Evolutionary conservation across 192 early-diverging fungal genomes (phyloP).

Genomic region (Coemansia sp.): DNA sequence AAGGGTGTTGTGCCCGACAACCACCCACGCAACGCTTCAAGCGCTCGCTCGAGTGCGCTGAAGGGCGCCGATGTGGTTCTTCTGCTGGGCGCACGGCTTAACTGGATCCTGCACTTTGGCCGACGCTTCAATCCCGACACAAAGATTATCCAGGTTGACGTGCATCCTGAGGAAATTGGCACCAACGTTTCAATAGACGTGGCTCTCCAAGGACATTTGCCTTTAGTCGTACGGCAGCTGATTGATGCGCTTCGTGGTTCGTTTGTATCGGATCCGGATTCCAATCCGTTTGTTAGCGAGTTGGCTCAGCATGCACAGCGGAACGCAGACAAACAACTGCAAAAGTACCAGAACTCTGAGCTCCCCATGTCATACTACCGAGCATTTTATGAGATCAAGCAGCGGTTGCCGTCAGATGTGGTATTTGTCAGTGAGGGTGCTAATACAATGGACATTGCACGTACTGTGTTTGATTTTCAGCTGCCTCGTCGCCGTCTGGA

Average conservation of each 20-base stretch:
- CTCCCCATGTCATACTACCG: slow-evolving; percentile 67
- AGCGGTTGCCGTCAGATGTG: slow-evolving; percentile 52
- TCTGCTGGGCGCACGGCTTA: slow-evolving; percentile 65
- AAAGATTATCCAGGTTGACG: slow-evolving; percentile 73
- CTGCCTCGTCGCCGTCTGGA: slow-evolving; percentile 65
- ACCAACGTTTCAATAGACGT: slow-evolving; percentile 56
- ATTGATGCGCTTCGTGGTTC: slow-evolving; percentile 16
- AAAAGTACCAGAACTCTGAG: slow-evolving; percentile 43
- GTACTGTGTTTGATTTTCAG: slow-evolving; percentile 66
- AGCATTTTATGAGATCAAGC: slow-evolving; percentile 67
- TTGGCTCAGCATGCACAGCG: slow-evolving; percentile 34
- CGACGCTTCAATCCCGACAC: slow-evolving; percentile 54
- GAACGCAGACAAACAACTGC: slow-evolving; percentile 51
- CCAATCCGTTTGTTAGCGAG: slow-evolving; percentile 19
- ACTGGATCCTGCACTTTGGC: slow-evolving; percentile 79
- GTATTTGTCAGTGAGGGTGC: slow-evolving; percentile 73
- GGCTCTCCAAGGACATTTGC: slow-evolving; percentile 63
- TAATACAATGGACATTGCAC: slow-evolving; percentile 79
- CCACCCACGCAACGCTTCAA: slow-evolving; percentile 62
- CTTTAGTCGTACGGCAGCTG: slow-evolving; percentile 59
- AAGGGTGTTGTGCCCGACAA: slow-evolving; percentile 69
- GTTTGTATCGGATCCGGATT: slow-evolving; percentile 20
- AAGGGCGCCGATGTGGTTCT: slow-evolving; percentile 67
- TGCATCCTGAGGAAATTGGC: slow-evolving; percentile 64
- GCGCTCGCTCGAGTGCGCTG: slow-evolving; percentile 65